Evolutionary conservation across 257 asterid genomes (phyloP), one percentile per base, ranked within the genome.

Genomic region (Solanum dulcamara): DNA sequence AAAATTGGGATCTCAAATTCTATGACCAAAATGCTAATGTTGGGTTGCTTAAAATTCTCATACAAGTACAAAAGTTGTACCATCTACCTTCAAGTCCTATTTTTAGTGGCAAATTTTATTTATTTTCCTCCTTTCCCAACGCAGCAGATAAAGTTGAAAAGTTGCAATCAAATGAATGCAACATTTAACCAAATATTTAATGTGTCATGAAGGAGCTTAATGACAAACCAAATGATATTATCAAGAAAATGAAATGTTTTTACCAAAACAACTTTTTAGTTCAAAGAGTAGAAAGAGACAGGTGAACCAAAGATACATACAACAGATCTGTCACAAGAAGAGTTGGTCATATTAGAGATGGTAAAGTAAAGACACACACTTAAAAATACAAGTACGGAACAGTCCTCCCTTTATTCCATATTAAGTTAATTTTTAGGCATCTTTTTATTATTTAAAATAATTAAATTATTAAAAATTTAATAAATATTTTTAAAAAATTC

Each of bases 41-140:
- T 9, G 71, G n/a, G 89, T 85, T 85, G 84, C 80, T 89, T 38
- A 87, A 48, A 86, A 84, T 81, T 85, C 86, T 83, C 88, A 50
- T 80, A 71, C 53, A 89, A 84, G 90, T 88, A 87, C 90, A 82
- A 88, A 86, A 88, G 88, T 83, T 50, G 84, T 68, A 86, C 84
- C 42, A 85, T 87, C 89, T 5, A 81, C 87, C 87, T 67, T 14
- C 86, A 30, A 71, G 24, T 2, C 7, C 26, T 85, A 87, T 83
- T 86, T 86, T 17, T 33, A 33, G 40, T 68, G 77, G 2, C 15
- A 68, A 42, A 60, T 48, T 48, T 81, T 15, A 48, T 82, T 70
- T 24, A 30, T 0, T 33, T 33, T 68, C 13, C 46, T 68, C 46
- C 28, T 4, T 68, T 33, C 77, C 28, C 26, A 8, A 9, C 44